Evolutionary conservation across 164 flowering plant species (phyloP).

Genomic region (Berberis thunbergii): DNA sequence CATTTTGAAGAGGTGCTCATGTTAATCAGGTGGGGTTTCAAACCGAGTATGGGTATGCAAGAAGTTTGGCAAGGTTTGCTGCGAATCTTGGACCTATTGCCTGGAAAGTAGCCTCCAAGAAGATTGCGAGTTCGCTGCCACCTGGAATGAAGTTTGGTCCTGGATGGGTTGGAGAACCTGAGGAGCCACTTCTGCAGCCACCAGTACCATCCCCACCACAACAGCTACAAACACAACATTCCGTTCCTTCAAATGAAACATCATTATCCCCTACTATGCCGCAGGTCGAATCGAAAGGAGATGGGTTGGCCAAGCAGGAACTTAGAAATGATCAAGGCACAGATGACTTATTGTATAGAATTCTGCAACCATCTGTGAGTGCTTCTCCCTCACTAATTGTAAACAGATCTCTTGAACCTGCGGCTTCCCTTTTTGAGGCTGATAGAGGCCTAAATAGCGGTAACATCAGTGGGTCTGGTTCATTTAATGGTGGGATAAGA

Average conservation of each 20-base stretch:
- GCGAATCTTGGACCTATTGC: conserved; percentile 75
- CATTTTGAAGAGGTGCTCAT: neutral
- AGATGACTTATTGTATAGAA: conserved; percentile 17
- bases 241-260: conserved; percentile 11
- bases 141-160: conserved; percentile 48
- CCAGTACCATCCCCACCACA: neutral
- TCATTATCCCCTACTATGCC: conserved; percentile 5
- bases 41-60: conserved; percentile 57
- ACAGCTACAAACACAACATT: conserved; percentile 2
- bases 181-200: conserved; percentile 7
- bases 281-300: conserved; percentile 13
- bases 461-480: too few species aligned
- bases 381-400: conserved; percentile 11
- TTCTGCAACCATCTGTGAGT: conserved; percentile 8
- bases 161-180: conserved; percentile 59
- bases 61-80: conserved; percentile 81
- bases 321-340: conserved; percentile 3
- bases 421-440: conserved; percentile 8
- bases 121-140: conserved; percentile 50
- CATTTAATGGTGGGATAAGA: conserved; percentile 2
- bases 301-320: conserved; percentile 18
- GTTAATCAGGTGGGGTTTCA: conserved; percentile 64
- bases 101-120: conserved; percentile 71
- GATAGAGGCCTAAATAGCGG: conserved; percentile 13
- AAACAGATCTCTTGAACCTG: conserved; percentile 13